phyloP scores from a whole-genome alignment of 169 alveolate genomes.

The Plasmodium blacklocki region DNA sequence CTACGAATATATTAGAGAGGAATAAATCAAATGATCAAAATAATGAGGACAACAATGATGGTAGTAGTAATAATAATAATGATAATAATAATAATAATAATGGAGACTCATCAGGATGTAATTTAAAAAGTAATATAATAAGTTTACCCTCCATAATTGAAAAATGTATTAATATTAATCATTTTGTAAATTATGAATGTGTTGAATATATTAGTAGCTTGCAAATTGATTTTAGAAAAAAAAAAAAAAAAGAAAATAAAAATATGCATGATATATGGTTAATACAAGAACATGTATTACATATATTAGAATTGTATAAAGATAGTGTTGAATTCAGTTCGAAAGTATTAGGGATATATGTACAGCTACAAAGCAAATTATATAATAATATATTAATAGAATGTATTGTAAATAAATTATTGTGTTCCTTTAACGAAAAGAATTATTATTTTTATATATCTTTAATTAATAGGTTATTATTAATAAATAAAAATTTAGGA shows the following conservation, averaged over 20 bases:
- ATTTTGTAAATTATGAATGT: constrained; percentile 49
- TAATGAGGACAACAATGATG: background rate
- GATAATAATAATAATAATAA: background rate
- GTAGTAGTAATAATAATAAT: background rate
- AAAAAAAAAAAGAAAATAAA: constrained; percentile 19
- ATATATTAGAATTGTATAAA: constrained; percentile 56
- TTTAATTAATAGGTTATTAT: constrained; percentile 49
- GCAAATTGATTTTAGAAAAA: constrained; percentile 46
- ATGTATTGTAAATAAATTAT: constrained; percentile 52
- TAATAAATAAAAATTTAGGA: constrained; percentile 74
- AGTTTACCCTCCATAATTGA: constrained; percentile 17
- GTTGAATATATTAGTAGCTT: constrained; percentile 40
- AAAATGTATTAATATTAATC: constrained; percentile 31
- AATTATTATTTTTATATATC: constrained; percentile 71
- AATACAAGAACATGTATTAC: constrained; percentile 69
- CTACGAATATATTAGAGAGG: background rate
- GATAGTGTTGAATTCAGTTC: constrained; percentile 70
- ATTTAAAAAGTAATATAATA: constrained; percentile 22
- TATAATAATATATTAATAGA: constrained; percentile 70
- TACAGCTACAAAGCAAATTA: constrained; percentile 71
- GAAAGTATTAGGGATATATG: constrained; percentile 55
- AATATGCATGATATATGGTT: constrained; percentile 74
- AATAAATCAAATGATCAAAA: constrained; percentile 6
- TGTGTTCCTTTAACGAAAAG: constrained; percentile 44
- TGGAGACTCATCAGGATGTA: background rate